Conservation (phyloP, 176 grass and related monocot genomes). For the Musa itinerans region DNA sequence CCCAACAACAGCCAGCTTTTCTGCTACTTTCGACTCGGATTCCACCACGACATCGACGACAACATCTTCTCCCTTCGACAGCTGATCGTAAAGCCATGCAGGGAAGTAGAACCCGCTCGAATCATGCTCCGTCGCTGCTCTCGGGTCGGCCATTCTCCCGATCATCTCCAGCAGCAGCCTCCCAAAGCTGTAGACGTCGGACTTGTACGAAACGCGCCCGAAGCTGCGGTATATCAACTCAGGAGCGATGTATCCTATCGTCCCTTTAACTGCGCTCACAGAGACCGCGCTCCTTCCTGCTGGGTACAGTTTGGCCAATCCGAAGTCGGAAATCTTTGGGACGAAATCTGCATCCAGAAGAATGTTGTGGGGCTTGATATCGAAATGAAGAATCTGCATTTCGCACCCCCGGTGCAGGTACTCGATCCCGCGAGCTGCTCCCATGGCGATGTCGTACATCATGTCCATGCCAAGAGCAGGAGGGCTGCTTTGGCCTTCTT, state of each 20-base stretch:
- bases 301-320: conserved; percentile 7
- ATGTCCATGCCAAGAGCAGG: background rate
- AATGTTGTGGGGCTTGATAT: conserved; percentile 20
- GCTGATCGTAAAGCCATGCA: conserved; percentile 2
- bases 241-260: background rate
- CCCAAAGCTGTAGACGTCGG: background rate
- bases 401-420: conserved; percentile 8
- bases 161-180: background rate
- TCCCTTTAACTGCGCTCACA: background rate
- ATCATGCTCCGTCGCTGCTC: background rate
- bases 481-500: background rate
- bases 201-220: background rate
- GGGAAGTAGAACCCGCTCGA: background rate
- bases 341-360: conserved; percentile 10
- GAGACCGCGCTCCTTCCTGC: background rate
- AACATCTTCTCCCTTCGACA: background rate
- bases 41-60: background rate
- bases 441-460: conserved; percentile 6
- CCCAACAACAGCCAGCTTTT: background rate
- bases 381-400: conserved; percentile 22
- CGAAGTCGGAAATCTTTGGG: conserved; percentile 14
- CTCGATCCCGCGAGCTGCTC: conserved; percentile 11
- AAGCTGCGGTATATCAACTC: background rate
- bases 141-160: background rate
- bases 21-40: background rate